Base-by-base conservation (phyloP, 2,329 filamentous ascomycete species). In the Trichoderma atrobrunneum region DNA sequence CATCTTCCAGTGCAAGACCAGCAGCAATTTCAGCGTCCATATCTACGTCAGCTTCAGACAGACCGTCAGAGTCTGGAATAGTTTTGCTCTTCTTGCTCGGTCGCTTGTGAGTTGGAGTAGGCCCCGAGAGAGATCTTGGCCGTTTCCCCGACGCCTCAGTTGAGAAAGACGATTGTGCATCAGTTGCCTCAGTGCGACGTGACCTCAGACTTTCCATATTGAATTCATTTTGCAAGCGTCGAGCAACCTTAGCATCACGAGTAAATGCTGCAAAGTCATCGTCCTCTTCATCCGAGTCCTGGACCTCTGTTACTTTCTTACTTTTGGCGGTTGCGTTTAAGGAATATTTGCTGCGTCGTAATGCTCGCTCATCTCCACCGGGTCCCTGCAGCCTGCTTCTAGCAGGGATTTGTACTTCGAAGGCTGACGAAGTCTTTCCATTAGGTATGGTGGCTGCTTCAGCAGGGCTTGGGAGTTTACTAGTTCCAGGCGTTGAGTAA, bases 311-410 rank as follows among this genome's bases (percentile, higher is more conserved):
- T 11, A 36, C 26, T 54, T 24, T 82, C 78, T 70, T 82, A 73
- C 63, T 84, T 80, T 79, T 88, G 87, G 68, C 81, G 78, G 74
- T 86, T 81, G 82, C 72, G 48, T 80, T 81, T 76, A 89, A 78
- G 2, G 87, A 82, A 73, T 84, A 87, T 64, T 85, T 81, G 80
- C 86, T 90, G 10, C 76, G 77, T 18, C 79, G 76, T 16, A 81
- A 63, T 14, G 75, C 76, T n/a, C 78, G 75, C 32, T 82, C 80
- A 26, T 75, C 76, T 26, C 79, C 78, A n/a, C 34, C 11, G 18
- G 68, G n/a, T 43, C 30, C 72, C 10, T 72, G 71, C 7, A 62
- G 67, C 1, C 60, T 67, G 57, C 77, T 72, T 60, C 72, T 74
- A 2, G 74, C 72, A 26, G 78, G 79, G 28, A 79, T 70, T 7